Evolutionary conservation across 345 rosid genomes (phyloP), one percentile per base, ranked within the genome.

Genomic region (Eucalyptus polybractea): DNA sequence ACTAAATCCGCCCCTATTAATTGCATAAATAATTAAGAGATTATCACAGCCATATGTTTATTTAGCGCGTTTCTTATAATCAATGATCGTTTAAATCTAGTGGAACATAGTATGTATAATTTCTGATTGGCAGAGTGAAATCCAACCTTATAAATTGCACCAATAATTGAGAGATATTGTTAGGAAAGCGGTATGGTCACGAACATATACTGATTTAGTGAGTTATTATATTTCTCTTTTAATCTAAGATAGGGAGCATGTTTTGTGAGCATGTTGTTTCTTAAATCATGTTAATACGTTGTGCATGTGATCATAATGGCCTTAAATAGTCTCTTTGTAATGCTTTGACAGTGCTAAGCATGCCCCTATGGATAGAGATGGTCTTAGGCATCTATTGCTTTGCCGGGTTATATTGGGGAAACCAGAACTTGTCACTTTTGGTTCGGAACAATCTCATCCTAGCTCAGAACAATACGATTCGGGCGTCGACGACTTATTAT

Each of bases 321-420:
- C 45, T 40, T 86, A 19, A 25, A 51, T 47, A 27, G 62, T 17
- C 21, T 33, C 11, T 17, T n/a, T 19, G 42, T 15, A 31, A 10
- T 24, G 53, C 69, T 50, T 50, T 91, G 42, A 42, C 91, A 97
- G 98, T 90, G 86, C 95, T 76, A 94, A 90, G 90, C 90, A 89
- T 8, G 90, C 94, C 25, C 60, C 47, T 33, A 50, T 86, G 47
- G 99, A 94, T 86, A 53, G 90, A 49, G 94, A 96, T 89, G 99
- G 98, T 76, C 49, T 93, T 31, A 92, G 95, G 76, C 95, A 97
- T 94, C 60, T 97, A 90, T 62, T 97, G 90, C 94, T 97, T 27
- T 97, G 97, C 80, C 97, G 97, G 47, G 94, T 97, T 40, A 87
- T 96, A 86, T 88, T 96, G 56, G 98, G 99, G 29, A 96, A 93